These are phyloP conservation scores for Colletotrichum australisinense DNA, from an alignment of 2,329 filamentous ascomycete genomes.

Conservation along the genomic window DNA sequence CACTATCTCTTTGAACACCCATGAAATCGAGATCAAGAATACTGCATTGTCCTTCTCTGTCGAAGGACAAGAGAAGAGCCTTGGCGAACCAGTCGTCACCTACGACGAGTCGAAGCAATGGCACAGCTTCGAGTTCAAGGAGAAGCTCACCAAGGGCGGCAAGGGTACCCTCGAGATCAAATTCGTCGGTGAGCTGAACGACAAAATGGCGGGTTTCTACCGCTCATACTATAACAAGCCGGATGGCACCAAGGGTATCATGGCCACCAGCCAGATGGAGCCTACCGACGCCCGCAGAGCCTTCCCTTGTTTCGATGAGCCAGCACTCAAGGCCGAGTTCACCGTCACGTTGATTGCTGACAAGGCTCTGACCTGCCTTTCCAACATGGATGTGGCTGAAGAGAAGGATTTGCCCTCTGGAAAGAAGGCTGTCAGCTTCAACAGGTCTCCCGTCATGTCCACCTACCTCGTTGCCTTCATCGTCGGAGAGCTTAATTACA, in stretches of 20 bases:
- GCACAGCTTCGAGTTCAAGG: constrained; percentile 82
- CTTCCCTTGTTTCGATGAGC: constrained; percentile 97
- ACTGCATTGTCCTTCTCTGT: constrained; percentile 45
- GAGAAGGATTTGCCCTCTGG: constrained; percentile 62
- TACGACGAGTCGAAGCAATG: constrained; percentile 85
- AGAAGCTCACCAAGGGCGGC: constrained; percentile 77
- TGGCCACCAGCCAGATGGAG: constrained; percentile 97
- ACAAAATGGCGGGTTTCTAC: constrained; percentile 98
- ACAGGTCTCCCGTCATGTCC: constrained; percentile 92
- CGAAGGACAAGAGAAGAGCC: constrained; percentile 59
- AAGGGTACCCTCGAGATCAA: constrained; percentile 73
- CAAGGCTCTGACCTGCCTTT: constrained; percentile 89
- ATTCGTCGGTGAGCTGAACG: constrained; percentile 85
- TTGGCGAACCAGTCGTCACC: constrained; percentile 68
- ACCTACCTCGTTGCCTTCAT: constrained; percentile 96
- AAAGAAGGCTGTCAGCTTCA: constrained; percentile 91
- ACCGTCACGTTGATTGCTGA: constrained; percentile 92
- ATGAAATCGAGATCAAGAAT: constrained; percentile 86
- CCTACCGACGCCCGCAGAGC: constrained; percentile 92
- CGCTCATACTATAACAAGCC: constrained; percentile 90
- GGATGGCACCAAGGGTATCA: constrained; percentile 81
- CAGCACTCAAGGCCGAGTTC: constrained; percentile 91
- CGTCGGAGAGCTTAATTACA: constrained; percentile 91
- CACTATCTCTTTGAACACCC: constrained; percentile 87
- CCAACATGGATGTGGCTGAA: constrained; percentile 94